Conservation (phyloP, 345 rosid genomes). For the Eucalyptus decipiens region DNA sequence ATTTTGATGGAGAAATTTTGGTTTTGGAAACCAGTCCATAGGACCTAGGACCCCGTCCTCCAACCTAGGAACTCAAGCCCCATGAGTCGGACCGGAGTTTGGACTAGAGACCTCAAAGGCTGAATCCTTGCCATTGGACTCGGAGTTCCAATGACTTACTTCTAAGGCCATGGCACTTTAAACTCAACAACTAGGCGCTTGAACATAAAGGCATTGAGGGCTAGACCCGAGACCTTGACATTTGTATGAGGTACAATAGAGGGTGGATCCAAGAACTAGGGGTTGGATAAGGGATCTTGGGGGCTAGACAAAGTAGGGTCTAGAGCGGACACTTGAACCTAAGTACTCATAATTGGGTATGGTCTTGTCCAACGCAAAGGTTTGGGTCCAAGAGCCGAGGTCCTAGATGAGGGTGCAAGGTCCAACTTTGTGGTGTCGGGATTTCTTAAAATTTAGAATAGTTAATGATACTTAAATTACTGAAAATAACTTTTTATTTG, state of each 20-base stretch:
- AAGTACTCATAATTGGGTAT: fast-evolving
- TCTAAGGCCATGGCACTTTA: neutral
- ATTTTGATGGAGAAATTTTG: neutral
- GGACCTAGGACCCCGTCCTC: neutral
- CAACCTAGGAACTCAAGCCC: neutral
- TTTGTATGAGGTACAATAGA: neutral
- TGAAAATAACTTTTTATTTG: no score
- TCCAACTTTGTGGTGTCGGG: neutral
- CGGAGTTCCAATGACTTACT: neutral
- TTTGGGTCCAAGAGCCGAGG: neutral
- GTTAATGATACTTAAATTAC: no score
- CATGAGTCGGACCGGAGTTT: neutral
- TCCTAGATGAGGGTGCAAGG: neutral
- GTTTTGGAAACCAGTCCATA: neutral
- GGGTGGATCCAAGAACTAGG: neutral
- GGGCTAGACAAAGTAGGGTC: fast-evolving
- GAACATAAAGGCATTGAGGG: neutral
- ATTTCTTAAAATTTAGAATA: neutral
- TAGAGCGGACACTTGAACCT: fast-evolving
- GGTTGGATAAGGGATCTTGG: neutral
- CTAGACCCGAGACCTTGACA: neutral
- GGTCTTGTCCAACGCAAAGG: neutral
- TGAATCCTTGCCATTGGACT: neutral
- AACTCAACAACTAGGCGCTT: neutral
- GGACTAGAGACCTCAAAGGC: neutral